phyloP scores from a whole-genome alignment of 768 basidiomycete species.

The Suillus tomentosus region DNA sequence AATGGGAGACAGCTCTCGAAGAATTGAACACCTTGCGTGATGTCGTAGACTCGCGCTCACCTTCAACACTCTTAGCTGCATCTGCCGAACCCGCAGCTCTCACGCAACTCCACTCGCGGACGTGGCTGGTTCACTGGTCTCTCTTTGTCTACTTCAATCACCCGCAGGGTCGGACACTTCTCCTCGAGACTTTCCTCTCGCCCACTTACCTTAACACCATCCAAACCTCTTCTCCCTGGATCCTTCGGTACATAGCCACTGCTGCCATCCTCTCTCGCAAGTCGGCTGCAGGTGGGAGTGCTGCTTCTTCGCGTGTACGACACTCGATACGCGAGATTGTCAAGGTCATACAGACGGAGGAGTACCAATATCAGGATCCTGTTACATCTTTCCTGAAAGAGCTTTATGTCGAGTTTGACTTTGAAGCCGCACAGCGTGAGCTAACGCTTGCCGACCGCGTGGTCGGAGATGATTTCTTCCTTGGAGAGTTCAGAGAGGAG shows the following conservation, averaged over 20 bases:
- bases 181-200: conserved; percentile 95
- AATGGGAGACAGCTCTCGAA: conserved; percentile 93
- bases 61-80: conserved; percentile 48
- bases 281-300: conserved; percentile 49
- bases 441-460: conserved; percentile 78
- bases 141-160: conserved; percentile 99
- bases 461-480: conserved; percentile 91
- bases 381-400: conserved; percentile 92
- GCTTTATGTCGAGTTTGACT: conserved; percentile 94
- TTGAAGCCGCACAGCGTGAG: conserved; percentile 89
- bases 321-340: conserved; percentile 91
- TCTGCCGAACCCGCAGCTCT: conserved; percentile 68
- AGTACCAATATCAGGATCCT: conserved; percentile 95
- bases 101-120: conserved; percentile 88
- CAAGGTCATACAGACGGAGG: conserved; percentile 91
- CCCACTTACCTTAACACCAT: conserved; percentile 98
- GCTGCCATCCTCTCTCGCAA: conserved; percentile 93
- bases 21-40: conserved; percentile 96
- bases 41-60: conserved; percentile 78
- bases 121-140: conserved; percentile 97
- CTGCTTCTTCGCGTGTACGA: conserved; percentile 70
- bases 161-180: conserved; percentile 83
- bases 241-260: conserved; percentile 90
- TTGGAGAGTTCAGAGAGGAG: conserved; percentile 86
- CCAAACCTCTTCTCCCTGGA: conserved; percentile 93